Conservation (phyloP, 2,329 filamentous ascomycete species). For the Fusarium brevicatenulatum region DNA sequence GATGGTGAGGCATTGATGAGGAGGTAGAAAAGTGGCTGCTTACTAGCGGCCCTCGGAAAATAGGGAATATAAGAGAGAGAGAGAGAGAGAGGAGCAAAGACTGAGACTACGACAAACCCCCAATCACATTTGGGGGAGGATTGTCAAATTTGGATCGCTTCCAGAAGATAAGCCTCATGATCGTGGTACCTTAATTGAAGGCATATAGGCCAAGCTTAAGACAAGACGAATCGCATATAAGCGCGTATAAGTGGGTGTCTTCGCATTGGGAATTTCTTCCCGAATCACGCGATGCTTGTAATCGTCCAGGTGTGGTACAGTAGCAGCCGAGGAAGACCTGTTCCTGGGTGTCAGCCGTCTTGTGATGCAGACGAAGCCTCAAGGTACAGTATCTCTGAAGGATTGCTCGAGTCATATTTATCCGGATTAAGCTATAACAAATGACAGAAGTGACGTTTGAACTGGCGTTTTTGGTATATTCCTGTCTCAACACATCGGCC, state of each 20-base stretch:
- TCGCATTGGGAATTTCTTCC: background rate
- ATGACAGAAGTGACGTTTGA: background rate
- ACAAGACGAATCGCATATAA: background rate
- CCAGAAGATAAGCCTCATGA: background rate
- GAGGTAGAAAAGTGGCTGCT: background rate
- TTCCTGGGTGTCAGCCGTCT: constrained; percentile 4
- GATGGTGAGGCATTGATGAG: background rate
- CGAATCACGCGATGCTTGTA: constrained; percentile 5
- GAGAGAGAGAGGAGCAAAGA: background rate
- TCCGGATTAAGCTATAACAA: background rate
- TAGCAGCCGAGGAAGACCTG: background rate
- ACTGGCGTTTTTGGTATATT: background rate
- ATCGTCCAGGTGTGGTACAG: background rate
- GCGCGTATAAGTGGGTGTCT: background rate
- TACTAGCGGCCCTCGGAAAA: background rate
- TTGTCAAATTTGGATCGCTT: background rate
- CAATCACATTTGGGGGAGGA: background rate
- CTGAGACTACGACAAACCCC: background rate
- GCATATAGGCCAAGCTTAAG: constrained; percentile 13
- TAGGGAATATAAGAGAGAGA: background rate
- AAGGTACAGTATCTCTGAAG: background rate
- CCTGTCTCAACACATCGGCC: background rate
- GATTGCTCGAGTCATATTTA: background rate
- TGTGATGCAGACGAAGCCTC: background rate
- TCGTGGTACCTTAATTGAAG: constrained; percentile 19